Evolutionary conservation across 2,329 filamentous ascomycete species (phyloP), one percentile per base, ranked within the genome.

Genomic region (Metarhizium brunneum): DNA sequence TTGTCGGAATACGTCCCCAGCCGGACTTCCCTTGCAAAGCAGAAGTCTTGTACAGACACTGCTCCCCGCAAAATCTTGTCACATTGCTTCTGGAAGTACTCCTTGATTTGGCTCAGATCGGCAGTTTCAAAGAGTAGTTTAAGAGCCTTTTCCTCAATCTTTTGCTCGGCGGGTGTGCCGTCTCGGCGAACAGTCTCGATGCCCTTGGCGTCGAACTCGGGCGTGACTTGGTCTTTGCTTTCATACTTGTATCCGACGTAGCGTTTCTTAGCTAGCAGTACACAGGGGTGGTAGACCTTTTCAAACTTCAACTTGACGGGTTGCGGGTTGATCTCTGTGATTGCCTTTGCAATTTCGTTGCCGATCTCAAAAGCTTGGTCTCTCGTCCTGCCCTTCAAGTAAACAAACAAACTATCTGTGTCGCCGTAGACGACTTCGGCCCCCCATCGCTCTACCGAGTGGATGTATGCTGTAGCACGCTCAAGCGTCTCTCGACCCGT

Each of bases 181-280:
- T 99, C 94, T 51, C 94, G 83, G 2, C 95, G 85, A 7, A 99
- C 92, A 0, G 95, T 99, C 75, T 99, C 95, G 60, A 97, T 99
- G 35, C 95, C 94, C 70, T 99, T 99, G 56, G 94, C 95, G 68
- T 99, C 95, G 61, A 97, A 97, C 1, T 95, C 88, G 0, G 94
- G 92, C 61, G 85, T 83, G 8, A 69, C 74, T 66, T 99, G 94
- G 16, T 80, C 76, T 42, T 81, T 82, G 61, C 78, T 82, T 67
- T 99, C 94, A 72, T 95, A 99, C 68, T 96, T 96, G 77, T 96
- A 96, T 6, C 95, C 95, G 4, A 97, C 95, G 64, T 99, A 99
- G 55, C 94, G 87, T 68, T 99, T 99, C 75, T 99, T 99, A 18
- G 95, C 91, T 0, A 99, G 80, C 4, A 99, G 79, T 0, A 97